Conservation (phyloP, 257 asterid species). For the Thymus quinquecostatus region DNA sequence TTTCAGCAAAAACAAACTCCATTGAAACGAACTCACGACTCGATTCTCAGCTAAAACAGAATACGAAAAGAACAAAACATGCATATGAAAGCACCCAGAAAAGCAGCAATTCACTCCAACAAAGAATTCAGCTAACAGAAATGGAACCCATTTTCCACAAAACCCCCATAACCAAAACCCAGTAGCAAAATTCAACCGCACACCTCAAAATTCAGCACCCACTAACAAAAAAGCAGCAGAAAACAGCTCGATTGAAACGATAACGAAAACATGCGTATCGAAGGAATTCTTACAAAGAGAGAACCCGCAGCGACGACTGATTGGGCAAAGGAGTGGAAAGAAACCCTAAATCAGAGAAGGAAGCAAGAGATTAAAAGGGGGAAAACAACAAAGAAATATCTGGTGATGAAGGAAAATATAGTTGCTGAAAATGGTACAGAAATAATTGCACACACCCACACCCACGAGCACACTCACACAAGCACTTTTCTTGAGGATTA, state of each 20-base stretch:
- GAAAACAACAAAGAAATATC: constrained; percentile 27
- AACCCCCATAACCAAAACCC: constrained; percentile 2
- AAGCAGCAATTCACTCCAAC: constrained; percentile 18
- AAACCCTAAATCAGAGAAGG: constrained; percentile 50
- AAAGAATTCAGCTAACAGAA: constrained; percentile 9
- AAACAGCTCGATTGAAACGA: neutral
- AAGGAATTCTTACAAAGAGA: constrained; percentile 25
- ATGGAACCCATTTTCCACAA: constrained; percentile 1
- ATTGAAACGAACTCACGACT: constrained; percentile 5
- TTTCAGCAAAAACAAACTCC: neutral
- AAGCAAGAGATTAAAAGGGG: neutral
- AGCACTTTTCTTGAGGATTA: neutral
- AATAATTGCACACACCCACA: constrained; percentile 28
- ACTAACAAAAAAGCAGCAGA: neutral
- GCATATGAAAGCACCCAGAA: constrained; percentile 4
- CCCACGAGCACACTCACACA: constrained; percentile 33
- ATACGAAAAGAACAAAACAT: neutral
- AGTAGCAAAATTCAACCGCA: neutral
- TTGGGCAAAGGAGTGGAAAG: constrained; percentile 33
- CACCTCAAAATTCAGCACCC: constrained; percentile 7
- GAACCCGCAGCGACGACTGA: constrained; percentile 8
- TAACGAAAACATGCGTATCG: neutral
- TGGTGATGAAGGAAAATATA: constrained; percentile 32
- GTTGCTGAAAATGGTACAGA: constrained; percentile 41
- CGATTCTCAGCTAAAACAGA: constrained; percentile 19